Evolutionary conservation across 225 moss, liverwort and hornwort species (phyloP).

Genomic region (Pseudoscleropodium purum): DNA sequence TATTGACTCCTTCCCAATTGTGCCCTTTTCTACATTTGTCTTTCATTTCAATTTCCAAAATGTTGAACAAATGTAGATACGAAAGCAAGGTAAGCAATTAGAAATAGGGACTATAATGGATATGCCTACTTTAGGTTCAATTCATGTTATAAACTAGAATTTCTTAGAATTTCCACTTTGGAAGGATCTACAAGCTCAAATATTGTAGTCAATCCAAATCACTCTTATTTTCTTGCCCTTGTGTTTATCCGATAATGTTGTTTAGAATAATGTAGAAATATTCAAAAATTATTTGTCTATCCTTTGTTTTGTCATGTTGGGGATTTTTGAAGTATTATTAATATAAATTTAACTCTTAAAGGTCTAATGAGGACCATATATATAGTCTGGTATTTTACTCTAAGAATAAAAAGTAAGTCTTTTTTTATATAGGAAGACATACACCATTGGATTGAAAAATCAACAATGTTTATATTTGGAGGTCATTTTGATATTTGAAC

Average conservation of each 20-base stretch:
- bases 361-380: not conserved
- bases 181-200: not conserved
- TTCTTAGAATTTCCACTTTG: not conserved
- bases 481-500: too few species aligned
- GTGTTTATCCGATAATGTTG: not conserved
- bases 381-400: rapidly evolving
- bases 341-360: not conserved
- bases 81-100: rapidly evolving
- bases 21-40: not conserved
- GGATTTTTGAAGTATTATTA: not conserved
- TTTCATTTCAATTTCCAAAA: not conserved
- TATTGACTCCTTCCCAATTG: not conserved
- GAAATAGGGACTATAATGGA: not conserved
- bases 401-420: not conserved
- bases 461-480: not conserved
- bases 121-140: not conserved
- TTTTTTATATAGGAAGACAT: not conserved
- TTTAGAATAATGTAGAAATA: not conserved
- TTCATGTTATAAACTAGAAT: not conserved
- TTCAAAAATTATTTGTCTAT: not conserved
- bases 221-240: not conserved
- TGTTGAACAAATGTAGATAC: not conserved
- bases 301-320: rapidly evolving
- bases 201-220: rapidly evolving
- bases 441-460: not conserved